Evolutionary conservation across 148 eudicot species (phyloP).

Genomic region (Rhododendron henanense): DNA sequence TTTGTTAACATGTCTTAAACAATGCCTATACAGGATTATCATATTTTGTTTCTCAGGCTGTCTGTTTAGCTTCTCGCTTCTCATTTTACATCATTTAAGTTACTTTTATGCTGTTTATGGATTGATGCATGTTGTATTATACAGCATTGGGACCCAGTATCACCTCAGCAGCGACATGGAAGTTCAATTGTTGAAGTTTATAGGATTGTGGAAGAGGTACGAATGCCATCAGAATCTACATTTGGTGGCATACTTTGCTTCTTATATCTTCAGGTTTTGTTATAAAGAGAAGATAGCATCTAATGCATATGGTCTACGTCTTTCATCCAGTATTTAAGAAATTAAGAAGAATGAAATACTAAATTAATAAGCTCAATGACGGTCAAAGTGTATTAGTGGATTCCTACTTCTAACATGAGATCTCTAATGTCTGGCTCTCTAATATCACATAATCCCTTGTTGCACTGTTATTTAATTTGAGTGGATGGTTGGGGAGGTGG

Average conservation of each 20-base stretch:
- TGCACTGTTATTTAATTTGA: background rate
- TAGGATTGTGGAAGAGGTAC: conserved; percentile 98
- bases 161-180: conserved; percentile 95
- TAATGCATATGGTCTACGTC: background rate
- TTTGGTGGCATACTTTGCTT: conserved; percentile 1
- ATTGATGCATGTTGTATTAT: conserved; percentile 12
- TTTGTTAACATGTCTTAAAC: background rate
- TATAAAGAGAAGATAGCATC: background rate
- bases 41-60: background rate
- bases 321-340: background rate
- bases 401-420: background rate
- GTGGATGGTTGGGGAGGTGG: background rate
- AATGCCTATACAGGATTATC: background rate
- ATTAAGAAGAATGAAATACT: background rate
- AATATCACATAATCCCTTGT: background rate
- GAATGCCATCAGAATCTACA: conserved; percentile 6
- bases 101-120: conserved; percentile 1
- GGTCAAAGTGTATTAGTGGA: background rate
- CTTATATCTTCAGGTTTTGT: conserved; percentile 1
- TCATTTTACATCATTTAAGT: conserved; percentile 4
- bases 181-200: conserved; percentile 97
- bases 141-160: conserved; percentile 87
- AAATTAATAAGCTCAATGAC: background rate
- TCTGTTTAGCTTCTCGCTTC: background rate
- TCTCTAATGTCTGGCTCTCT: background rate